Base-by-base conservation (phyloP, 148 eudicot genomes). In the Nepenthes mirabilis region DNA sequence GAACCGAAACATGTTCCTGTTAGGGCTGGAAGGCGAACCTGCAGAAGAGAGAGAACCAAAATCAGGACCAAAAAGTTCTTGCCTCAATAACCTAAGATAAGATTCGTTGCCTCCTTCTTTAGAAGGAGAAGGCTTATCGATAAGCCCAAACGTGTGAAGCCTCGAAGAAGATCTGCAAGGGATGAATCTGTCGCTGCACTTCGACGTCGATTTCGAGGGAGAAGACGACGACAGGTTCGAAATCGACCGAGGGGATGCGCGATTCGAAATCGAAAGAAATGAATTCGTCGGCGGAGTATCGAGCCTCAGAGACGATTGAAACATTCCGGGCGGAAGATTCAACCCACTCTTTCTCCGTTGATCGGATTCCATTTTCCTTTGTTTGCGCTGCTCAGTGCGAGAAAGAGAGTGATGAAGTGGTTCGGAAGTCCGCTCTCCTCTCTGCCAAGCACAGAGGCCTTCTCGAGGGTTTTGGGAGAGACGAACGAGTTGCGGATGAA, bases 101-200 rank as follows among this genome's bases (percentile, higher is more conserved):
- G 78, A 91, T 72, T 93, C 98, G 67, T 67, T 83, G 14, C 84
- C 80, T 33, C 72, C 72, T 56, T 74, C 83, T 52, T 80, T 71
- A 13, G 68, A 74, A 69, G 86, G 84, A n/a, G 89, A 78, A 57
- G 85, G 68, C 60, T 82, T 84, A 14, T 85, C 91, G 47, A 75
- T 72, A 14, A 93, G 63, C 52, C 95, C 96, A 52, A 88, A 93
- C 0, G 96, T 67, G 74, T 86, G 85, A 3, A 93, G 89, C 70
- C 96, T 79, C 1, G 99, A 93, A 3, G 95, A 77, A 9, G 99
- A 93, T 73, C 99, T 76, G 73, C 96, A 88, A 6, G 99, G 99
- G 47, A 93, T 93, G 64, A 93, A 93, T 63, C 96, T 66, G 72
- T 93, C 99, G 66, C 96, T 89, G 79, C 95, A 86, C 12, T 65